These are phyloP conservation scores for Fusarium sp. DNA, from an alignment of 2,329 filamentous ascomycete species.

Conservation along the genomic window DNA sequence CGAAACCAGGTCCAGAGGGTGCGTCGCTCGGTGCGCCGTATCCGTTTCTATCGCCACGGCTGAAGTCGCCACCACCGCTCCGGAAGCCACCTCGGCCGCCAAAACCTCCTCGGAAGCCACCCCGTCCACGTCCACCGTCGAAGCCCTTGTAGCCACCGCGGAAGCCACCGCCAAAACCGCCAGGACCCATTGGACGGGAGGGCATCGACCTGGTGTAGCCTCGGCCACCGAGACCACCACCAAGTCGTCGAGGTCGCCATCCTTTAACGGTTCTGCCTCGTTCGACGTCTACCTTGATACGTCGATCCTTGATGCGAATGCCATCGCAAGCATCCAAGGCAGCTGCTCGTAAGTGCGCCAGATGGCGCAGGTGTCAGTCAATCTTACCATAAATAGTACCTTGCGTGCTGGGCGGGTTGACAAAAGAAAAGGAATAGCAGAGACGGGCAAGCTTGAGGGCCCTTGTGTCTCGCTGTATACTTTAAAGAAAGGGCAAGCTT, in stretches of 20 bases:
- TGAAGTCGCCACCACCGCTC: constrained; percentile 55
- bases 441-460: constrained; percentile 67
- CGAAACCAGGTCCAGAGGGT: constrained; percentile 66
- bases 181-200: constrained; percentile 72
- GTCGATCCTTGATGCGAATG: constrained; percentile 89
- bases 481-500: constrained; percentile 51
- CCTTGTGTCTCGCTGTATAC: constrained; percentile 58
- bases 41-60: constrained; percentile 55
- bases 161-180: constrained; percentile 63
- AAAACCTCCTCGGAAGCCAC: constrained; percentile 59
- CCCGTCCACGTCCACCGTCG: constrained; percentile 54
- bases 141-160: constrained; percentile 58
- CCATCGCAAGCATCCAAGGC: constrained; percentile 87
- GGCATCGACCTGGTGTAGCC: constrained; percentile 86
- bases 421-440: constrained; percentile 44
- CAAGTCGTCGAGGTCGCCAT: constrained; percentile 91
- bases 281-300: constrained; percentile 94
- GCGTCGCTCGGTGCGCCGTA: constrained; percentile 64
- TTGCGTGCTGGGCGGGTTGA: constrained; percentile 36
- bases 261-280: constrained; percentile 91
- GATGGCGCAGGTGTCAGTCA: constrained; percentile 71
- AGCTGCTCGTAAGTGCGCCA: constrained; percentile 72
- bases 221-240: constrained; percentile 89
- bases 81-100: constrained; percentile 65
- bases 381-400: constrained; percentile 61